phyloP scores from a whole-genome alignment of 2,329 filamentous ascomycete species.

The Hypomyces perniciosus region DNA sequence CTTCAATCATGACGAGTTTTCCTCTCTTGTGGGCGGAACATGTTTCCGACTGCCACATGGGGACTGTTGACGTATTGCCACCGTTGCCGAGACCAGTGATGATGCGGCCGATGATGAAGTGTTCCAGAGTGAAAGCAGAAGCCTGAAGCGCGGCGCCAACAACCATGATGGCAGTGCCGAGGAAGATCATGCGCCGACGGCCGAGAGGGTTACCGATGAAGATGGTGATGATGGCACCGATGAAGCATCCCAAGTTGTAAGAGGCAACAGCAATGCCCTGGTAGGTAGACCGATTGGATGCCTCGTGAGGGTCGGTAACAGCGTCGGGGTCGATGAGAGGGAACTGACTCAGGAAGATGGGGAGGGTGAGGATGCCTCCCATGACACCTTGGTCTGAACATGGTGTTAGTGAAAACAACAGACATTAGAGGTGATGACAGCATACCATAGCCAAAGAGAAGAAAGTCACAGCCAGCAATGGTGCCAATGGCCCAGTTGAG shows the following conservation, averaged over 20 bases:
- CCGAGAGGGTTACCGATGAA: constrained; percentile 60
- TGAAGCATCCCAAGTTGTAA: constrained; percentile 56
- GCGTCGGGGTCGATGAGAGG: constrained; percentile 41
- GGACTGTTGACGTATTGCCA: constrained; percentile 49
- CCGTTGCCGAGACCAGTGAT: constrained; percentile 55
- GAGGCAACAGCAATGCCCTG: constrained; percentile 51
- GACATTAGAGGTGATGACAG: background rate
- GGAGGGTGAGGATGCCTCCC: constrained; percentile 66
- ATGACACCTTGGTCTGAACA: constrained; percentile 66
- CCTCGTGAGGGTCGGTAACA: constrained; percentile 30
- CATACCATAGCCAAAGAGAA: constrained; percentile 54
- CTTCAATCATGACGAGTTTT: constrained; percentile 57
- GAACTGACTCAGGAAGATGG: constrained; percentile 53
- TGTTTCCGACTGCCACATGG: constrained; percentile 57
- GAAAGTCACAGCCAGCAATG: constrained; percentile 68
- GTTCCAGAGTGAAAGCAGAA: constrained; percentile 46
- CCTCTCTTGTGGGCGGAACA: constrained; percentile 52
- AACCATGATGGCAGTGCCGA: constrained; percentile 52
- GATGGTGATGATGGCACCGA: constrained; percentile 59
- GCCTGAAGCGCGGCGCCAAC: constrained; percentile 55
- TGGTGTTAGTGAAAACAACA: background rate
- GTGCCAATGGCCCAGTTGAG: constrained; percentile 64
- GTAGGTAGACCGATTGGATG: constrained; percentile 41
- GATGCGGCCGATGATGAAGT: constrained; percentile 54
- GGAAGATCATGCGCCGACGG: constrained; percentile 52